Base-by-base conservation (phyloP, 805 yeast genomes). In the Suhomyces pyralidae region DNA sequence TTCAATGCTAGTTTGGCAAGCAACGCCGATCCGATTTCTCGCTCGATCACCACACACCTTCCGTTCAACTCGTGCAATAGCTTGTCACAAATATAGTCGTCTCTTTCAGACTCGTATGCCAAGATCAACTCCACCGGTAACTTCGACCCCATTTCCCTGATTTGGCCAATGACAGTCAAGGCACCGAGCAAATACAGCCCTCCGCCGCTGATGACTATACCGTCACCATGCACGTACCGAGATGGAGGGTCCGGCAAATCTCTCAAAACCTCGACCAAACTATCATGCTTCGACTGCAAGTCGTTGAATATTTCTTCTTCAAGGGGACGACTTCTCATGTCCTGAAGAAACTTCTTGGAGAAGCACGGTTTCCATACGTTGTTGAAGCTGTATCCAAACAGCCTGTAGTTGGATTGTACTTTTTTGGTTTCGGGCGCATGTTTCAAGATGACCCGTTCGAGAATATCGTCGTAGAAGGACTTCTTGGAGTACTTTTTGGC, bases 41-140 rank as follows among this genome's bases (percentile, higher is more conserved):
- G 48, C 49, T 57, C 76, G 69, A 89, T 71, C 49, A 83, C 77
- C 54, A 63, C 65, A 59, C 78, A 73, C 32, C 55, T 57, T 7
- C 67, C 76, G 57, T 71, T 69, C 45, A 70, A 57, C 7, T 51
- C 50, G 2, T 77, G 77, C 42, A 73, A 61, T 40, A 71, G 54
- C 30, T 51, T 56, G 50, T 61, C 58, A 58, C 78, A 73, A 32
- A 73, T 63, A 44, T 69, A 68, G 40, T 60, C 54, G 55, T 73
- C 74, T 53, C 59, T 69, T 50, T 73, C 78, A 12, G 51, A 34
- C 36, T 61, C 59, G 40, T 58, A 58, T 6, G 78, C 75, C 22
- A 73, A 55, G 7, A 73, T 63, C 46, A 73, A 68, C 54, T 73
- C 78, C 22, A 73, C 68, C 1, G 78, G 78, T 38, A 73, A 54